A percentile compares a stretch with the other conserved stretches of the same genome.
Evolutionary conservation across 2,329 filamentous ascomycete genomes (phyloP).

Genomic region (Talaromyces amestolkiae): DNA sequence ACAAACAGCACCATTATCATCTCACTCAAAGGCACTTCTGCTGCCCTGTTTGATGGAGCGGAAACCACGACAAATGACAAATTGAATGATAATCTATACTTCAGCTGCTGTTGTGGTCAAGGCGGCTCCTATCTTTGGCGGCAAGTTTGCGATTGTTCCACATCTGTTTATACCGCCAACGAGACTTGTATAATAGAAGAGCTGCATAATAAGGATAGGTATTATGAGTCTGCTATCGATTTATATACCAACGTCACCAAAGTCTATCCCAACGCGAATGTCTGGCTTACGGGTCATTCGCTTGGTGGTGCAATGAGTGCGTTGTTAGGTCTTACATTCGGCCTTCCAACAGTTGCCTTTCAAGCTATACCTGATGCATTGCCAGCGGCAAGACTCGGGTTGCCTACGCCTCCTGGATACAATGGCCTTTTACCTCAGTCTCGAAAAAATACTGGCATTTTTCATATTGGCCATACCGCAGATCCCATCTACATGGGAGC

Average conservation of each 20-base stretch:
- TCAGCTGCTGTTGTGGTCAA: slow-evolving; percentile 95
- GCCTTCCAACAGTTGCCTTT: slow-evolving; percentile 87
- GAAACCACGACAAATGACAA: slow-evolving; percentile 98
- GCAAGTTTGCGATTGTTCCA: slow-evolving; percentile 90
- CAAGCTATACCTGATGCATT: slow-evolving; percentile 90
- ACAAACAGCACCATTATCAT: slow-evolving; percentile 85
- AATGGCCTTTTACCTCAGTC: slow-evolving; percentile 69
- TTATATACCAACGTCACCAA: slow-evolving; percentile 90
- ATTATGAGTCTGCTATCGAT: slow-evolving; percentile 85
- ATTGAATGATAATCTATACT: slow-evolving; percentile 95
- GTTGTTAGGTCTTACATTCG: slow-evolving; percentile 84
- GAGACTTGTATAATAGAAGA: slow-evolving; percentile 79
- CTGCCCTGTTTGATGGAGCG: slow-evolving; percentile 91
- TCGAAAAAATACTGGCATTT: slow-evolving; percentile 70
- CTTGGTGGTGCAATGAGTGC: slow-evolving; percentile 85
- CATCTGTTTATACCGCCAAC: slow-evolving; percentile 84
- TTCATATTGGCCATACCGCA: slow-evolving; percentile 91
- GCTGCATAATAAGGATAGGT: slow-evolving; percentile 77
- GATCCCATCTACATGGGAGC: slow-evolving; percentile 93
- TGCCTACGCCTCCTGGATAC: slow-evolving; percentile 78
- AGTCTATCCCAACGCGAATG: slow-evolving; percentile 75
- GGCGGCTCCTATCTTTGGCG: slow-evolving; percentile 87
- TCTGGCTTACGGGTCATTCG: slow-evolving; percentile 92
- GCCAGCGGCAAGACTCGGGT: slow-evolving; percentile 75
- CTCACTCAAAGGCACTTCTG: slow-evolving; percentile 85